These are phyloP conservation scores for Galeopsis tetrahit DNA, from an alignment of 257 asterid genomes.

Conservation along the genomic window DNA sequence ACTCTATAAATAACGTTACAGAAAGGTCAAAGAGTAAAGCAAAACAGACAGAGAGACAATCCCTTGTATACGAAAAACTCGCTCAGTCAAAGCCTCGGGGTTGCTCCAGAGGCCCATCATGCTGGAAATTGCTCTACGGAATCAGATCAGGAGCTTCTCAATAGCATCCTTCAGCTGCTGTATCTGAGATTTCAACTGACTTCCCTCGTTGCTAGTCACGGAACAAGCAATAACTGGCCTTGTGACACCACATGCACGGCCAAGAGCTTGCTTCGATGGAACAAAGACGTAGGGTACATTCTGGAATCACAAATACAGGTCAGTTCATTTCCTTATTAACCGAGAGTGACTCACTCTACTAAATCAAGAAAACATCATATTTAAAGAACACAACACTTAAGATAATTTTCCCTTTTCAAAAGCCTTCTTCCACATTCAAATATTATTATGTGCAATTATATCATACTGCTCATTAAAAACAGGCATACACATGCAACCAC, in stretches of 20 bases:
- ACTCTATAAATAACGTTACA: slow-evolving; percentile 32
- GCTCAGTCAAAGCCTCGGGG: slow-evolving; percentile 47
- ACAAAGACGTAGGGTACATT: slow-evolving; percentile 77
- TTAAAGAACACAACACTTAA: not conserved
- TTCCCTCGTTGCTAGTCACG: slow-evolving; percentile 83
- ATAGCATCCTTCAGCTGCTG: slow-evolving; percentile 67
- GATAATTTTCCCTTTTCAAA: not conserved
- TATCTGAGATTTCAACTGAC: slow-evolving; percentile 90
- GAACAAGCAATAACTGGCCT: slow-evolving; percentile 93
- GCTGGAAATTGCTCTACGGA: slow-evolving; percentile 39
- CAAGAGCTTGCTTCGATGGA: slow-evolving; percentile 83
- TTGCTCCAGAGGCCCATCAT: slow-evolving; percentile 45
- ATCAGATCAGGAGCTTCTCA: slow-evolving; percentile 53
- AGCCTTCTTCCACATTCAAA: too few relatives aligned
- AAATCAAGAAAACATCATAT: not conserved
- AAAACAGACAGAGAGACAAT: slow-evolving; percentile 30
- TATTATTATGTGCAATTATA: not conserved
- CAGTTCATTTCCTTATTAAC: not conserved
- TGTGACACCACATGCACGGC: slow-evolving; percentile 93
- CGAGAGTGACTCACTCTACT: not conserved
- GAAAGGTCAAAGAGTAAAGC: not conserved
- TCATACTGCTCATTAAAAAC: not conserved
- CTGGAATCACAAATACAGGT: slow-evolving; percentile 32
- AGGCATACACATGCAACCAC: too few relatives aligned
- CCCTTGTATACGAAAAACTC: slow-evolving; percentile 22